Conservation (phyloP, 2,329 filamentous ascomycete species). For the Exophiala xenobiotica region DNA sequence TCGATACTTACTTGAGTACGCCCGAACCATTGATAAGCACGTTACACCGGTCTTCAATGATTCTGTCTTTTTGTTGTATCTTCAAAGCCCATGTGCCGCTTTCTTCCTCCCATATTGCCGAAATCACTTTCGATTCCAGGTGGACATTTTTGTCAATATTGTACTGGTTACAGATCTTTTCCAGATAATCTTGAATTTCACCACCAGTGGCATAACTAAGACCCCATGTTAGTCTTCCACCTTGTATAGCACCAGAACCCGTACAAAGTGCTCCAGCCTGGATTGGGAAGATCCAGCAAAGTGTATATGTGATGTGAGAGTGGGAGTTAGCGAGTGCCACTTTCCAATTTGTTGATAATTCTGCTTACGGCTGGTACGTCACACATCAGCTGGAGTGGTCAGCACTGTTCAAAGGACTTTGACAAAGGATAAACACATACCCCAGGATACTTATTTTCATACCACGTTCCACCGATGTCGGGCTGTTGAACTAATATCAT, state of each 20-base stretch:
- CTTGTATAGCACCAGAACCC: background rate
- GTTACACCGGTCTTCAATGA: conserved; percentile 21
- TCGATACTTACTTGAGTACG: conserved; percentile 14
- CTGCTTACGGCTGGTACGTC: conserved; percentile 24
- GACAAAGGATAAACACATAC: conserved; percentile 2
- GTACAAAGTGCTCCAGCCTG: conserved; percentile 40
- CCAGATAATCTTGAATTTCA: conserved; percentile 47
- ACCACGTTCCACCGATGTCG: conserved; percentile 30
- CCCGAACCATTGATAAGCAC: conserved; percentile 16
- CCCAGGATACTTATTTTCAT: conserved; percentile 32
- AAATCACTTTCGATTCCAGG: conserved; percentile 38
- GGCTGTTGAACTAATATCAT: conserved; percentile 19
- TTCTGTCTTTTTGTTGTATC: conserved; percentile 23
- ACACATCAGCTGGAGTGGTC: conserved; percentile 17
- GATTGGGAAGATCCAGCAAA: conserved; percentile 35
- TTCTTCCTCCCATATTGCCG: conserved; percentile 41
- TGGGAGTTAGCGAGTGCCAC: background rate
- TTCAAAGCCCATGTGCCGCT: conserved; percentile 38
- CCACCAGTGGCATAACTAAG: conserved; percentile 39
- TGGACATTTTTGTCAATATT: conserved; percentile 40
- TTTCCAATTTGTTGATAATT: background rate
- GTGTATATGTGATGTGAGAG: conserved; percentile 17
- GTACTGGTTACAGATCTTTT: conserved; percentile 40
- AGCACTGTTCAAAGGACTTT: background rate
- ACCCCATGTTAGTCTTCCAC: too few relatives aligned